Percentiles rank a stretch among this genome's conserved stretches.
Conservation (phyloP, 441 rosid species). For the Erysimum cheiri region DNA sequence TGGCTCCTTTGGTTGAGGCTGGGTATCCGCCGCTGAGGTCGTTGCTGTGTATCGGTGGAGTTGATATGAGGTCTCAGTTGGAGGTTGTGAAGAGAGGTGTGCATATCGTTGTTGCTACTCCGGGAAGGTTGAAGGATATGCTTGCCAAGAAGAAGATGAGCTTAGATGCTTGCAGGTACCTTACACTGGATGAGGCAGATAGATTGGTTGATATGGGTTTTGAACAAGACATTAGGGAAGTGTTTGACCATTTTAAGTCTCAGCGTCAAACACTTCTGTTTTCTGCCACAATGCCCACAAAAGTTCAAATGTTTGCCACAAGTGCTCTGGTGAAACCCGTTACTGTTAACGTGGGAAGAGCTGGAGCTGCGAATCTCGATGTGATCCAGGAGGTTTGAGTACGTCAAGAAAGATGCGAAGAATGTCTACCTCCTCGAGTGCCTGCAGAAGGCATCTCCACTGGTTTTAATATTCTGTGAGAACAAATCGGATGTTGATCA, state of each 20-base stretch:
- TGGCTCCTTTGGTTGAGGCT: neutral
- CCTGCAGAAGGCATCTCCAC: neutral
- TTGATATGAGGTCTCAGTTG: neutral
- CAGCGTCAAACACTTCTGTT: neutral
- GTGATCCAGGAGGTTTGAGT: neutral
- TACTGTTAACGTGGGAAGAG: neutral
- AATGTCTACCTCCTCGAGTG: neutral
- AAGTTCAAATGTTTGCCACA: neutral
- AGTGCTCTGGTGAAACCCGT: conserved; percentile 4
- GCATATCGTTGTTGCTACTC: neutral
- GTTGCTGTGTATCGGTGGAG: neutral
- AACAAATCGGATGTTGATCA: neutral
- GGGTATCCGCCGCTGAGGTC: neutral
- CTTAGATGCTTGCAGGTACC: conserved; percentile 3
- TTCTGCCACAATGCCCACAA: conserved; percentile 4
- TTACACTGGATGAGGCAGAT: conserved; percentile 2
- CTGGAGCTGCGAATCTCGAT: conserved; percentile 4
- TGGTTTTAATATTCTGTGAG: conserved; percentile 1
- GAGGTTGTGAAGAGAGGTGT: neutral
- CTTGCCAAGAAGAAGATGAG: neutral
- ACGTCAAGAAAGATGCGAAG: neutral
- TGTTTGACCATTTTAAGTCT: neutral
- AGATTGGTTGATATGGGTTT: conserved; percentile 9
- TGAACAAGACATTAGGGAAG: neutral
- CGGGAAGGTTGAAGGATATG: conserved; percentile 1